Evolutionary conservation across 139 green algal genomes (phyloP).

Genomic region (Dunaliella primolecta): DNA sequence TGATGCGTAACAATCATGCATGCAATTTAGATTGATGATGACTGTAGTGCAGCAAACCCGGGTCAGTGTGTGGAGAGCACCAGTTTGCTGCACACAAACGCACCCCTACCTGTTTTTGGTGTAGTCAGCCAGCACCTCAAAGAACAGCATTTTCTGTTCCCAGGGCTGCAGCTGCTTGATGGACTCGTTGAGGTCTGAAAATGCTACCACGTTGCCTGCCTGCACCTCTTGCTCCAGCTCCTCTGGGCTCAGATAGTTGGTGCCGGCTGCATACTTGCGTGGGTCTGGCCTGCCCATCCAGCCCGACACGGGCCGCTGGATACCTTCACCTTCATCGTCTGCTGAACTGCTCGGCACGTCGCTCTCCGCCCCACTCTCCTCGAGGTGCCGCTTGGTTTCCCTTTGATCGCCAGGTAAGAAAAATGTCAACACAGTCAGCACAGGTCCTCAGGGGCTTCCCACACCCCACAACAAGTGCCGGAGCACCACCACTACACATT

Average conservation of each 20-base stretch:
- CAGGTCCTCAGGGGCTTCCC: no score
- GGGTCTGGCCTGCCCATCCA: conserved; percentile 42
- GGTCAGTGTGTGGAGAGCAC: no score
- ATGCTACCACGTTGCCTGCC: conserved; percentile 28
- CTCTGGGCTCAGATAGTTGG: conserved; percentile 2
- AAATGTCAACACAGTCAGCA: no score
- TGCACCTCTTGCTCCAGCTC: conserved; percentile 35
- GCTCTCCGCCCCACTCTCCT: neutral
- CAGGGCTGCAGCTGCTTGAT: neutral
- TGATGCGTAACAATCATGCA: no score
- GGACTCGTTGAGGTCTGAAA: conserved; percentile 5
- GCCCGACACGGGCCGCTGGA: conserved; percentile 4
- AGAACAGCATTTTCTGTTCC: conserved; percentile 14
- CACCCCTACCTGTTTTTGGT: conserved; percentile 19
- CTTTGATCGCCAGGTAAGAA: neutral
- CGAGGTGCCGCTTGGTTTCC: neutral
- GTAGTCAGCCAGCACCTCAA: neutral
- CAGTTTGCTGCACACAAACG: neutral
- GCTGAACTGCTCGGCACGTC: neutral
- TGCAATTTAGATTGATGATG: no score
- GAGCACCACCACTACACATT: no score
- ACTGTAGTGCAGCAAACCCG: no score
- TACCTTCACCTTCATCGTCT: neutral
- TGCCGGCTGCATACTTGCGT: conserved; percentile 25
- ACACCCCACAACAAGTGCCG: no score